A percentile compares a stretch with the other conserved stretches of the same genome.
phyloP scores from a whole-genome alignment of 2,329 filamentous ascomycete genomes.

The Fusarium sp. region DNA sequence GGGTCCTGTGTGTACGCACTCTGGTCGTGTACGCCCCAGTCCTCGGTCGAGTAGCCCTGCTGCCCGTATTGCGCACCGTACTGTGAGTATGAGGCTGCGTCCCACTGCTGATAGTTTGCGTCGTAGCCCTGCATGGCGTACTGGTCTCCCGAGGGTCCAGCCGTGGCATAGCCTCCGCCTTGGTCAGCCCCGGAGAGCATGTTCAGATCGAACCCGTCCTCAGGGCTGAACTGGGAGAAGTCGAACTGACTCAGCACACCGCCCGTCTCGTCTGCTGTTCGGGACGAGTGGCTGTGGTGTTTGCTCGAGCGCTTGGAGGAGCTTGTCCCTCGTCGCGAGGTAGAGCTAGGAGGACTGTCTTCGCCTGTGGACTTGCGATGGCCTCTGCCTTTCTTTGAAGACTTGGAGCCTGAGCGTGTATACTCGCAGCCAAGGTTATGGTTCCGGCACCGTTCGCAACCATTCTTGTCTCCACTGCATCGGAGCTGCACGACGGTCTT shows the following conservation, averaged over 20 bases:
- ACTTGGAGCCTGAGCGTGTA: constrained; percentile 47
- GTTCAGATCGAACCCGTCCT: constrained; percentile 47
- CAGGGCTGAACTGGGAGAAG: constrained; percentile 43
- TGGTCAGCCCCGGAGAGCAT: constrained; percentile 37
- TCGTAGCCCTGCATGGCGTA: constrained; percentile 28
- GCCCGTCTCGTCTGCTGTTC: constrained; percentile 32
- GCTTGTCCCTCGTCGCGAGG: constrained; percentile 30
- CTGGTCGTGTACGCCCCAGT: constrained; percentile 38
- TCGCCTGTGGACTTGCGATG: constrained; percentile 37
- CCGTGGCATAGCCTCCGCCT: constrained; percentile 38
- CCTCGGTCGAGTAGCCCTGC: constrained; percentile 28
- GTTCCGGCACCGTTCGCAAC: constrained; percentile 49
- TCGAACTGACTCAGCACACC: constrained; percentile 43
- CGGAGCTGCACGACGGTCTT: constrained; percentile 44
- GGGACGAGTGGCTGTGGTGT: constrained; percentile 35
- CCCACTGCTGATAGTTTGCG: constrained; percentile 32
- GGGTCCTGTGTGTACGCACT: constrained; percentile 37
- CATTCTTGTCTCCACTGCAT: constrained; percentile 51
- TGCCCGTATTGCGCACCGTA: constrained; percentile 35
- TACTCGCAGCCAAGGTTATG: constrained; percentile 49
- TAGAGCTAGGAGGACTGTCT: constrained; percentile 32
- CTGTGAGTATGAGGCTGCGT: constrained; percentile 28
- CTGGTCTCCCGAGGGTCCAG: constrained; percentile 32
- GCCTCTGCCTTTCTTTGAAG: constrained; percentile 45
- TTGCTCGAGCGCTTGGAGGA: constrained; percentile 39